Evolutionary conservation across 306 rosid species (phyloP), one percentile per base, ranked within the genome.

Genomic region (Coriaria nepalensis): DNA sequence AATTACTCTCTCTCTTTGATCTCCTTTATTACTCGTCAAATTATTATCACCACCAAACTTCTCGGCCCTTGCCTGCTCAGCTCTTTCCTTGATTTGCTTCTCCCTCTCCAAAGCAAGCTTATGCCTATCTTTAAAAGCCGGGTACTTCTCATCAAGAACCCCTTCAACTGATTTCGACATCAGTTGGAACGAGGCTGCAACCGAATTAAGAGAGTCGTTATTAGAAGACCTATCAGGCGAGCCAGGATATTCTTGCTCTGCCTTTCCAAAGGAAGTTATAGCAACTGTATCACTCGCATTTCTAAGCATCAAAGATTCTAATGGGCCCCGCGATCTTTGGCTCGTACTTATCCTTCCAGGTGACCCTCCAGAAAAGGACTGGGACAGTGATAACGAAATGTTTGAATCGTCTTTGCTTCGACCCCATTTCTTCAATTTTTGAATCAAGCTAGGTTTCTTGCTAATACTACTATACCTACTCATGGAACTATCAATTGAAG

Each of bases 101-200:
- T 92, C 98, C 70, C 98, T 73, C 53, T 82, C 93, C 36, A 92
- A 66, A 14, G 94, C 98, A 76, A 85, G 64, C 60, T 78, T 92
- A 73, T 92, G 98, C 45, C 94, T 78, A 59, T 92, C 93, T 68
- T 79, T 92, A 55, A 77, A 92, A 0, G 88, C 93, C 3, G 98
- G 98, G 57, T 85, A 92, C 57, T 85, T 85, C 73, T 92, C 96
- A 10, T 92, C 93, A 15, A 57, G 50, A 39, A 82, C 78, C 33
- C 74, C 76, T 32, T 77, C 96, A 59, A 90, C 84, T 15, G 97
- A 85, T 73, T 82, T 92, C 38, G 98, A 92, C 96, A 92, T 92
- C 74, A 92, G 62, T 2, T 82, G 93, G 83, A 92, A 92, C 45
- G 98, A 92, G 46, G 87, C 2, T 49, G 81, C 61, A 49, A 85